Evolutionary conservation across 2,329 filamentous ascomycete species (phyloP).

Genomic region (Cytospora schulzeri): DNA sequence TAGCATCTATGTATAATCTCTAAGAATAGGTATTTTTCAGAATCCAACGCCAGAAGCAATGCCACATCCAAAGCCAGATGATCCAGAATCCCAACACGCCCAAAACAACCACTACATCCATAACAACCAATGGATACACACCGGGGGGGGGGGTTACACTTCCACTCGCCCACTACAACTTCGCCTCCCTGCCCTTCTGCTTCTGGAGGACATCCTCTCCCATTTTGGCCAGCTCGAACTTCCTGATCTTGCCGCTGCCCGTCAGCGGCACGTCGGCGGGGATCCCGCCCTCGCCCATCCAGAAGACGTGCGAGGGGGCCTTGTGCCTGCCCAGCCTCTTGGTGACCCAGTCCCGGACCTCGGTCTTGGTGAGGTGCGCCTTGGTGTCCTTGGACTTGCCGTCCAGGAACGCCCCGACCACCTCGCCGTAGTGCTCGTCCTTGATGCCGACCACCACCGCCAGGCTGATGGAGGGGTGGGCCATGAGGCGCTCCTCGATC

Average conservation of each 20-base stretch:
- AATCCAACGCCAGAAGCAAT: not conserved
- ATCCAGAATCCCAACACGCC: not conserved
- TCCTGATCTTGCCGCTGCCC: constrained; percentile 72
- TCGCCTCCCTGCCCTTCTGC: constrained; percentile 45
- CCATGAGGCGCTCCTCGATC: constrained; percentile 72
- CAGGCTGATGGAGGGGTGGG: constrained; percentile 62
- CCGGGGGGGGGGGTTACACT: not conserved
- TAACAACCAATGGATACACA: not conserved
- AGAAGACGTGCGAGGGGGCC: constrained; percentile 74
- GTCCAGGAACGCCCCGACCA: constrained; percentile 67
- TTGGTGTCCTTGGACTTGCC: constrained; percentile 37
- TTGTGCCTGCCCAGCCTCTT: constrained; percentile 66
- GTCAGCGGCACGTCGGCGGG: constrained; percentile 62
- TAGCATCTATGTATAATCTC: constrained; percentile 12
- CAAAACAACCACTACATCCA: not conserved
- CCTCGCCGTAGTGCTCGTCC: constrained; percentile 72
- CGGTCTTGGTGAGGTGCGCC: constrained; percentile 49
- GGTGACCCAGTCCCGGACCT: constrained; percentile 65
- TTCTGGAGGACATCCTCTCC: constrained; percentile 57
- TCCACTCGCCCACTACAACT: constrained; percentile 49
- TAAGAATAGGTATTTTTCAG: constrained; percentile 2
- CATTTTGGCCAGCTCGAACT: constrained; percentile 63
- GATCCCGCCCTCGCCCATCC: constrained; percentile 66
- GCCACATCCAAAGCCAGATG: not conserved
- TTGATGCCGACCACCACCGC: constrained; percentile 72